A percentile compares a stretch with the other conserved stretches of the same genome.
phyloP scores from a whole-genome alignment of 2,329 filamentous ascomycete species.

The Bipolaris bicolor region DNA sequence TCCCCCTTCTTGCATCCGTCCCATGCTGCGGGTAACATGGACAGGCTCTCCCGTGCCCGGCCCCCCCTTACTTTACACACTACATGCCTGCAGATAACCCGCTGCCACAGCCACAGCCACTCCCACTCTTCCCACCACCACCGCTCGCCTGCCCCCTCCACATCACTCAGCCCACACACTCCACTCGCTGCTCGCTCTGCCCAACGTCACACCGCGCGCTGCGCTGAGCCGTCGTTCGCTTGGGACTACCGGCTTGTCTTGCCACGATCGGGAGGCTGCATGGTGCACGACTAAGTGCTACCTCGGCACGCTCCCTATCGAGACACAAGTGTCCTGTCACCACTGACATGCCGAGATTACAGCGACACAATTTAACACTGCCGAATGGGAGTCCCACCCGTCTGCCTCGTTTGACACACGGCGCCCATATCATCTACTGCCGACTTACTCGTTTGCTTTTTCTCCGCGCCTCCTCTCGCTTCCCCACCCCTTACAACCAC shows the following conservation, averaged over 20 bases:
- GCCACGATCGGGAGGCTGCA: conserved; percentile 5
- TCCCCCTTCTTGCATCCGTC: too few relatives aligned
- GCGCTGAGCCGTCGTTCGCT: background rate
- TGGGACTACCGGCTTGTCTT: background rate
- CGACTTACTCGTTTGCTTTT: conserved; percentile 10
- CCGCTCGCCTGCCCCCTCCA: background rate
- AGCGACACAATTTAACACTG: conserved; percentile 1
- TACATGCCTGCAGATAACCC: background rate
- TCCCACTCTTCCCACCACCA: background rate
- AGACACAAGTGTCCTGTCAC: conserved; percentile 5
- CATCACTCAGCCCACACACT: background rate
- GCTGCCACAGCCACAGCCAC: background rate
- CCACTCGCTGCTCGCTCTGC: background rate
- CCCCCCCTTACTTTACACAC: too few relatives aligned
- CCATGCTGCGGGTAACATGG: too few relatives aligned
- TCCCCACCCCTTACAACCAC: conserved; percentile 7
- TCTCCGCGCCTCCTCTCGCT: background rate
- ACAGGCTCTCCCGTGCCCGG: too few relatives aligned
- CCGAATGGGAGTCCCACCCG: conserved; percentile 26
- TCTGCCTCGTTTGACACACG: conserved; percentile 23
- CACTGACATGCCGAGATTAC: conserved; percentile 7
- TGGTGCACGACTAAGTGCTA: conserved; percentile 1
- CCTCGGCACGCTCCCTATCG: conserved; percentile 6
- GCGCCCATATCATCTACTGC: background rate
- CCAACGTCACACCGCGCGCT: background rate